Conservation (phyloP, 768 basidiomycete species). For the Coprinellus aureogranulatus region DNA sequence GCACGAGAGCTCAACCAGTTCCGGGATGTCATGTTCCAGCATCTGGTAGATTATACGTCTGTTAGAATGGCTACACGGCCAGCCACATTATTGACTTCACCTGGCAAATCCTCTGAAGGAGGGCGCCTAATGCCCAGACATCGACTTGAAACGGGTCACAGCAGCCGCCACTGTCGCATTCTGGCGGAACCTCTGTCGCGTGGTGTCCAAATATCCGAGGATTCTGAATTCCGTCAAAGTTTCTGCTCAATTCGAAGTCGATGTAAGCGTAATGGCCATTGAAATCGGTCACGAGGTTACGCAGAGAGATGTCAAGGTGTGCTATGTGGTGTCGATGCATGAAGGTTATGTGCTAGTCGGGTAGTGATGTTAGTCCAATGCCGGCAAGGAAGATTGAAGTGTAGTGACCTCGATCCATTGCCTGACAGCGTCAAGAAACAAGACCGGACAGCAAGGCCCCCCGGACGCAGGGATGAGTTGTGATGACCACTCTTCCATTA, state of each 20-base stretch:
- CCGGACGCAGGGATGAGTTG: slow-evolving; percentile 47
- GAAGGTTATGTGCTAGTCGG: slow-evolving; percentile 68
- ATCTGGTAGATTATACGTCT: slow-evolving; percentile 37
- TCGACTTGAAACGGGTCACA: slow-evolving; percentile 69
- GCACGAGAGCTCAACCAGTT: slow-evolving; percentile 52
- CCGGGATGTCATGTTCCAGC: slow-evolving; percentile 55
- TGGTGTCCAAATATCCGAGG: slow-evolving; percentile 44
- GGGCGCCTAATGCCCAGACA: slow-evolving; percentile 67
- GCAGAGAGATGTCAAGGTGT: slow-evolving; percentile 70
- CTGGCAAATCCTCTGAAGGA: slow-evolving; percentile 65
- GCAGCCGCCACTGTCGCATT: slow-evolving; percentile 51
- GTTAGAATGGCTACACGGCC: background rate
- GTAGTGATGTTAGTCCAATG: slow-evolving; percentile 27
- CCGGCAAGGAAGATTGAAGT: background rate
- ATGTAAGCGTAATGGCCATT: slow-evolving; percentile 67
- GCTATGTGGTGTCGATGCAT: slow-evolving; percentile 66
- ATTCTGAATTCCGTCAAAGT: slow-evolving; percentile 38
- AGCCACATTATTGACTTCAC: slow-evolving; percentile 29
- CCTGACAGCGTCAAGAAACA: slow-evolving; percentile 55
- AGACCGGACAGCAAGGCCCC: slow-evolving; percentile 47
- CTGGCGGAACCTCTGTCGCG: slow-evolving; percentile 70
- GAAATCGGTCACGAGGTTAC: slow-evolving; percentile 68
- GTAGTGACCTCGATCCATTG: slow-evolving; percentile 65
- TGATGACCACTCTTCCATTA: slow-evolving; percentile 81
- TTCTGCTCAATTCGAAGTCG: slow-evolving; percentile 67